Base-by-base conservation (phyloP, 352 stramenopile species). In the Phytophthora uliginosa region DNA sequence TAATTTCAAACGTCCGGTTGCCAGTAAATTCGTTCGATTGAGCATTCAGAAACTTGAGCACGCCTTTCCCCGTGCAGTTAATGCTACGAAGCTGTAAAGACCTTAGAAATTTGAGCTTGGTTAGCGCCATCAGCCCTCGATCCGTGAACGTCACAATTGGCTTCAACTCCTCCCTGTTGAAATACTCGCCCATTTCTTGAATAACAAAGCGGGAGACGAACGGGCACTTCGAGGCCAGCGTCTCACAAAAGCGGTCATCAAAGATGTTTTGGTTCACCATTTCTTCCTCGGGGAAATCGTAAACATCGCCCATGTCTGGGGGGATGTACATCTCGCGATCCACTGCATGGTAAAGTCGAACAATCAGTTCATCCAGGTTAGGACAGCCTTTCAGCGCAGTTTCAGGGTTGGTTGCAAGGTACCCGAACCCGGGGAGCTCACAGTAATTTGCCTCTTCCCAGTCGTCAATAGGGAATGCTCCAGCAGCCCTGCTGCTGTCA, bases 141-240 rank as follows among this genome's bases (percentile, higher is more conserved):
- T 86, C 79, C 2, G 76, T 84, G 31, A 86, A 74, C 18, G 61
- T 59, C 2, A 31, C 17, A 53, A 86, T 81, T 13, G 74, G 76
- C 13, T 56, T 68, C 34, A 76, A 36, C 1, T 59, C 12, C 8
- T 71, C 65, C 15, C 45, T 17, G n/a, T 84, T 83, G 55, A 74
- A 81, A 24, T 69, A 62, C 10, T 80, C 66, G 18, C 58, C 63
- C 4, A 82, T 60, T 10, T 82, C 74, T 33, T 62, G 62, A 31
- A 82, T 73, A 6, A 31, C 53, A 48, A 84, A 59, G 1, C 57
- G 67, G 38, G 64, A 61, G 17, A 84, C 18, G 9, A 70, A 65
- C 9, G 77, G 67, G 20, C 77, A 84, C 7, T 60, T 28, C 5
- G 38, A 36, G 0, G 58, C 63, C 15, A 66, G 17, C 0, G 47